Evolutionary conservation across 768 basidiomycete species (phyloP), one percentile per base, ranked within the genome.

Genomic region (Rhizopogon rudus): DNA sequence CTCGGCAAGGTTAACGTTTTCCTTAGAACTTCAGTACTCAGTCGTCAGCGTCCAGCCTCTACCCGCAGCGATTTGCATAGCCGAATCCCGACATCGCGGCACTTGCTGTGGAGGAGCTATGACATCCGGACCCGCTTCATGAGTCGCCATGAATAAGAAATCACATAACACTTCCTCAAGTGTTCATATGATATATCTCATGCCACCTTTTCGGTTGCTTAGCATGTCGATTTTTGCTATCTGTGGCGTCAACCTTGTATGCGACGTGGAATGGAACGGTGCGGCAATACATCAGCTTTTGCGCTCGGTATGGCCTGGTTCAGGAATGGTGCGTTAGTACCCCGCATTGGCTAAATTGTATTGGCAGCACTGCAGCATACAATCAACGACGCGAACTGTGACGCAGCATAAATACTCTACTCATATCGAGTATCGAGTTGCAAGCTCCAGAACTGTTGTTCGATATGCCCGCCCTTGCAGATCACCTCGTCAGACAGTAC

Each of bases 381-480:
- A 3, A 12, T 31, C 6, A 8, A 35, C 20, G 5, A 33, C 5
- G 33, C 33, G 20, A 22, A 33, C 35, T 49, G 22, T 5, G 20
- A 49, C 20, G 3, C 33, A 20, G 33, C 45, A 33, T n/a, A 20
- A 33, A 10, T 40, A 40, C 16, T 40, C 6, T 20, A 12, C 13
- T 20, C 25, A 3, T 25, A 25, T 25, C 20, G 20, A 20, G 10
- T 46, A 10, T 46, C 4, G 10, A 12, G 6, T 31, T 46, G 12
- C 6, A 7, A 7, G 5, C n/a, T 5, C 14, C 20, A 10, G 42
- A 43, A 43, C 33, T 9, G n/a, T 46, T 16, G 28, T 20, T 12
- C 13, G 20, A 20, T 9, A 70, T 70, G 67, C 29, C 59, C 43
- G 50, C 16, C 48, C 40, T 29, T 14, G 17, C 31, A 29, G 22